A percentile compares a stretch with the other conserved stretches of the same genome.
Conservation (phyloP, 176 grass and related monocot genomes). For the Carex myosuroides region DNA sequence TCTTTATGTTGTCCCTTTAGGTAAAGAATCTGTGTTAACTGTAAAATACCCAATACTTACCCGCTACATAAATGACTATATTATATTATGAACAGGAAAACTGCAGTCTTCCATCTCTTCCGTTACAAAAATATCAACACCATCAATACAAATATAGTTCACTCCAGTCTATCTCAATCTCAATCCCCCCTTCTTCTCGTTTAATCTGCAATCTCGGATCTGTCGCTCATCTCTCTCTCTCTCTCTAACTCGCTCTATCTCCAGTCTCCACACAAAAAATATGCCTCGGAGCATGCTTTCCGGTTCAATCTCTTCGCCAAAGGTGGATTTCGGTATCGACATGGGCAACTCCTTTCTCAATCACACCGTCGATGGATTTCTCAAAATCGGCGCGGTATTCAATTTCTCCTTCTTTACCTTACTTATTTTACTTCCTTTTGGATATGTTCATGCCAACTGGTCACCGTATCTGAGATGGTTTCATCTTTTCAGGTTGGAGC, state of each 20-base stretch:
- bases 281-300: conserved; percentile 50
- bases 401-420: no score
- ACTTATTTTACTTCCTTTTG: not conserved
- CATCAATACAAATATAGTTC: not conserved
- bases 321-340: conserved; percentile 50
- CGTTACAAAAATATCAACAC: not conserved
- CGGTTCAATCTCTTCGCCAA: conserved; percentile 34
- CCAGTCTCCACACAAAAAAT: not conserved
- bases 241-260: not conserved
- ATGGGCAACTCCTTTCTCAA: conserved; percentile 74
- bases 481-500: conserved; percentile 44
- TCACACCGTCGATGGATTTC: conserved; percentile 85
- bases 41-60: not conserved
- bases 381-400: conserved; percentile 77
- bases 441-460: not conserved
- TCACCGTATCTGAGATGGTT: not conserved
- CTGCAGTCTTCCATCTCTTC: not conserved
- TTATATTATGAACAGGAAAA: not conserved
- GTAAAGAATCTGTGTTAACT: not conserved
- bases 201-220: conserved; percentile 6
- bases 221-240: conserved; percentile 2
- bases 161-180: not conserved
- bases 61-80: not conserved
- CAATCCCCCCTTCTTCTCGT: not conserved
- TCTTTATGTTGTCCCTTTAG: not conserved